Conservation (phyloP, 169 alveolate genomes). For the Plasmodium knowlesi region DNA sequence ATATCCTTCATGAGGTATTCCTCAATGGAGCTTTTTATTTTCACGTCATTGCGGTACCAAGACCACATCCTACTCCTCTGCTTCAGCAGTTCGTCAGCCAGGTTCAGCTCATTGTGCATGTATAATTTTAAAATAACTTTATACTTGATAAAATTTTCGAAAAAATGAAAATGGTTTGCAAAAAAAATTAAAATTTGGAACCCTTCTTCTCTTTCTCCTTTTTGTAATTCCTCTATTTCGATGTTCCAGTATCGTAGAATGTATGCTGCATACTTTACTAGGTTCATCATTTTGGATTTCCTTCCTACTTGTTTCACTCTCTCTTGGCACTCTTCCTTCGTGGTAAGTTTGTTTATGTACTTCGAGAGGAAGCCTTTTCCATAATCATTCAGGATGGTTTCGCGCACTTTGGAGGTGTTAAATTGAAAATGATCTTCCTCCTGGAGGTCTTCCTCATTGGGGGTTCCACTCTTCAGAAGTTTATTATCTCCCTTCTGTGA, state of each 20-base stretch:
- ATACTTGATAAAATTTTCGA: constrained; percentile 32
- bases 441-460: not conserved
- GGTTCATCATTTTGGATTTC: constrained; percentile 38
- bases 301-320: constrained; percentile 10
- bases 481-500: not conserved
- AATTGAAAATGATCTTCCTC: constrained; percentile 19
- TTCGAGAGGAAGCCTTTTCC: constrained; percentile 46
- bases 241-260: constrained; percentile 43
- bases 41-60: constrained; percentile 26
- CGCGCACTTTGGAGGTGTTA: not conserved
- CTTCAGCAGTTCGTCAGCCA: constrained; percentile 50
- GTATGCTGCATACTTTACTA: constrained; percentile 9
- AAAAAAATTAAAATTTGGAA: constrained; percentile 52
- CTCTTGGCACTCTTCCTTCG: not conserved
- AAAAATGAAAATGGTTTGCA: constrained; percentile 67
- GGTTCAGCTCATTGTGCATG: not conserved
- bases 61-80: constrained; percentile 41
- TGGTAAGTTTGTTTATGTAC: constrained; percentile 8
- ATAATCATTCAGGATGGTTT: constrained; percentile 23
- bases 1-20: constrained; percentile 45
- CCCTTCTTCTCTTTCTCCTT: constrained; percentile 26
- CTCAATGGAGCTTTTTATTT: constrained; percentile 27
- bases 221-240: not conserved
- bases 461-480: not conserved
- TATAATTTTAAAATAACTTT: constrained; percentile 28